Evolutionary conservation across 495 filamentous ascomycete species (phyloP), one percentile per base, ranked within the genome.

Genomic region (Chaetomium fimeti): DNA sequence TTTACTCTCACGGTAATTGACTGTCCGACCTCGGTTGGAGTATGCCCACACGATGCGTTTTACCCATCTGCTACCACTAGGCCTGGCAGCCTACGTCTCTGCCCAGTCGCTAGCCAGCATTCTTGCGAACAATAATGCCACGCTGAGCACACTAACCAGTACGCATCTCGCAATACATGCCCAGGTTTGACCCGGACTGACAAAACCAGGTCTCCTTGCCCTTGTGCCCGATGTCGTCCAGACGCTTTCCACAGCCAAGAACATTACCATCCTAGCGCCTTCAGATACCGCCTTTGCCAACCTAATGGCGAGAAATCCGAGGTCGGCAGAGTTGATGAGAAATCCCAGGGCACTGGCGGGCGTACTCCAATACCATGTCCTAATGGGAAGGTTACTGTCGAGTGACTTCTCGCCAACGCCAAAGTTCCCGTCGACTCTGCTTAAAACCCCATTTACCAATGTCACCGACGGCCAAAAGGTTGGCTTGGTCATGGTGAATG

Each of bases 211-310:
- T 36, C 62, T 69, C 18, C 60, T 71, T 2, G 20, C 56, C 5
- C 61, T 63, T 16, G 69, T 71, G 7, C 69, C 69, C 16, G 67
- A 69, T 32, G 28, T 68, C 18, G 60, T 66, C n/a, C 65, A 63
- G 22, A 47, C 60, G 8, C 60, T 71, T 4, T 69, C 64, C 3
- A 60, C 64, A 2, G 62, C 65, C 13, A 58, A 65, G 54, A 68
- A 87, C 67, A 77, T 90, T 73, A 90, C 87, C 38, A 79, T 89
- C 57, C 73, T 91, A 20, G 88, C 87, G 2, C 88, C 88, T 0
- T 81, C 73, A 68, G 84, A 90, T 67, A 70, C 82, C 32, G 87
- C 88, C 11, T 77, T 90, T 36, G 40, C 61, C 1, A 73, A 73
- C 29, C 72, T 85, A 20, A 71, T 69, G 57, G 59, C 67, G 16